Evolutionary conservation across 345 rosid genomes (phyloP), one percentile per base, ranked within the genome.

Genomic region (Acer saccharum): DNA sequence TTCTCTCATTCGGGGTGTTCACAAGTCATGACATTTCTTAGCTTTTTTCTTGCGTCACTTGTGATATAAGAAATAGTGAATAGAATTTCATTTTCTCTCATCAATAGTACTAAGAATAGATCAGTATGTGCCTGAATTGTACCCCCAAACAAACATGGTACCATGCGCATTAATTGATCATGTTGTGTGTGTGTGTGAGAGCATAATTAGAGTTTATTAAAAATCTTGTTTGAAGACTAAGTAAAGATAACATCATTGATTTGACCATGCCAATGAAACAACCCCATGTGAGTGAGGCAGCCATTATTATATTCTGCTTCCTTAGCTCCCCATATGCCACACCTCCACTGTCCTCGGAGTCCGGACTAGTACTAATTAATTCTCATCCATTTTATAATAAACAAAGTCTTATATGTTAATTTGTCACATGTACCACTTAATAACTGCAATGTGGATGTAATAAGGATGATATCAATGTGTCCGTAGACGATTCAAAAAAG

Each of bases 141-240:
- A 29, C 29, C 32, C 78, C 57, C 54, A 78, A 74, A 27, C 41
- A 58, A 58, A 58, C 62, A 71, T 72, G 13, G 21, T 21, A 66
- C 68, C 83, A 74, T 71, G 82, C 75, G 80, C 83, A 71, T 68
- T 65, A 76, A 68, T 73, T 23, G 77, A 23, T 23, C 25, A 79
- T 83, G 68, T 67, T 58, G 25, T 39, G 20, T 82, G 55, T 39
- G 55, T n/a, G 76, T 69, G 84, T 57, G 17, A 67, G 12, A 70
- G 73, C 78, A 82, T 83, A 79, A 83, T 81, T 76, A 77, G 76
- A 74, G 71, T 73, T 44, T 63, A 75, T 81, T 78, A 75, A 77
- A 73, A 46, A 73, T 64, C 72, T 76, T 83, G 83, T 77, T 80
- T 78, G 81, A 69, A 72, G 65, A 41, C 32, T 75, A 79, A 32